Evolutionary conservation across 2,329 filamentous ascomycete species (phyloP).

Genomic region (Colletotrichum acutatum): DNA sequence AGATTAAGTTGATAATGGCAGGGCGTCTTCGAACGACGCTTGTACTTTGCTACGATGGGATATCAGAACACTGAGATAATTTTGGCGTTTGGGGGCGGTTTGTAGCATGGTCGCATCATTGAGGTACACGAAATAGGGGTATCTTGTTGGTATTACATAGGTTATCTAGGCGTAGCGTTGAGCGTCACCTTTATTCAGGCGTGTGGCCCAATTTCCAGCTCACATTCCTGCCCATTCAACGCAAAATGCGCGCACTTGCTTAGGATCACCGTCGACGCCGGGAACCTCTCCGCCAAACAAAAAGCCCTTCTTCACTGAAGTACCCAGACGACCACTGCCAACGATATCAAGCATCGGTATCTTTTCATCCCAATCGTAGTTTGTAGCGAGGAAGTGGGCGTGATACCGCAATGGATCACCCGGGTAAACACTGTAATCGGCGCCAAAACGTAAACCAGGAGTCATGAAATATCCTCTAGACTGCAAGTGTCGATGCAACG

Average conservation of each 20-base stretch:
- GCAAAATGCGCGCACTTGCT: conserved; percentile 77
- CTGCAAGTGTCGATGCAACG: conserved; percentile 85
- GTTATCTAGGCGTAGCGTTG: neutral
- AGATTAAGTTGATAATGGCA: neutral
- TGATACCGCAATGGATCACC: conserved; percentile 96
- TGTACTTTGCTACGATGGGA: neutral
- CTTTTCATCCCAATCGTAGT: conserved; percentile 87
- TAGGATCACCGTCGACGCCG: conserved; percentile 44
- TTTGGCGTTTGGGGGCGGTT: neutral
- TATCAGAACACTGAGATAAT: neutral
- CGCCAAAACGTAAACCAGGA: conserved; percentile 93
- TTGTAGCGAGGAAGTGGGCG: conserved; percentile 90
- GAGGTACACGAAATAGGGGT: neutral
- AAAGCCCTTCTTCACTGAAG: conserved; percentile 96
- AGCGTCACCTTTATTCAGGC: neutral
- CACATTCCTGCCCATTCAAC: conserved; percentile 96
- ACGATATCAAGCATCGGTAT: conserved; percentile 88
- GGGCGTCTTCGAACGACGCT: neutral
- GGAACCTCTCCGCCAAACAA: conserved; percentile 78
- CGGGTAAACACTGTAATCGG: conserved; percentile 93
- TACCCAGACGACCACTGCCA: conserved; percentile 86
- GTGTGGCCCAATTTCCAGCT: neutral
- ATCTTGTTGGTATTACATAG: conserved; percentile 14
- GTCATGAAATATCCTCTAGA: conserved; percentile 85
- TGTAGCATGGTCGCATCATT: neutral